These are phyloP conservation scores for Anacardium occidentale DNA, from an alignment of 345 rosid genomes.

Conservation along the genomic window DNA sequence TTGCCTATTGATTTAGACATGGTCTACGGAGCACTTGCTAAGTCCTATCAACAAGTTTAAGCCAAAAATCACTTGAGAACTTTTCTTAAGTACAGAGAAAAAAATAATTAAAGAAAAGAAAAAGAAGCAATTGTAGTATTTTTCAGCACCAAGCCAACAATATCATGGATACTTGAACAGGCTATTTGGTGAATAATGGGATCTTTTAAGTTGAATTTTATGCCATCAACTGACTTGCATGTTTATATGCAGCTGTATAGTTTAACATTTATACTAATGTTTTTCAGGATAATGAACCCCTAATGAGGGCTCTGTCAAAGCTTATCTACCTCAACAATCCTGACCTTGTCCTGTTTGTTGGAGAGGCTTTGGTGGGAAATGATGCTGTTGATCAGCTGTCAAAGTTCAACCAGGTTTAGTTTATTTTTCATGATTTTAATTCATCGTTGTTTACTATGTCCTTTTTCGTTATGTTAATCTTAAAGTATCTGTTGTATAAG, in stretches of 20 bases:
- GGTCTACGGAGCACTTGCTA: background rate
- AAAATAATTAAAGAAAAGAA: no score
- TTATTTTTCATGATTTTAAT: background rate
- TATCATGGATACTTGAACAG: background rate
- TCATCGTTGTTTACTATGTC: background rate
- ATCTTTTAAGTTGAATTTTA: background rate
- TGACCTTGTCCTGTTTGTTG: constrained; percentile 92
- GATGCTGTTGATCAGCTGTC: constrained; percentile 97
- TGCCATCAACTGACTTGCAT: background rate
- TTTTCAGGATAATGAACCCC: constrained; percentile 85
- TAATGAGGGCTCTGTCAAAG: constrained; percentile 98
- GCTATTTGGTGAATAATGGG: background rate
- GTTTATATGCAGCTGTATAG: background rate
- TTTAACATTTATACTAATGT: background rate
- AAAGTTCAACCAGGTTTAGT: constrained; percentile 84
- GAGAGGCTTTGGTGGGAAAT: constrained; percentile 98
- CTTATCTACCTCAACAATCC: constrained; percentile 82
- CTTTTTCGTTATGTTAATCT: background rate
- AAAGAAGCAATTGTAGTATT: background rate
- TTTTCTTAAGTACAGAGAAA: no score
- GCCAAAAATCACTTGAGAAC: background rate
- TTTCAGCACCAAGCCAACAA: background rate
- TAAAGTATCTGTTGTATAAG: constrained; percentile 13
- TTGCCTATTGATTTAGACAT: background rate
- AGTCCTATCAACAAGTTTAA: background rate